Conservation (phyloP, 805 yeast species). For the Phaffomyces opuntiae region DNA sequence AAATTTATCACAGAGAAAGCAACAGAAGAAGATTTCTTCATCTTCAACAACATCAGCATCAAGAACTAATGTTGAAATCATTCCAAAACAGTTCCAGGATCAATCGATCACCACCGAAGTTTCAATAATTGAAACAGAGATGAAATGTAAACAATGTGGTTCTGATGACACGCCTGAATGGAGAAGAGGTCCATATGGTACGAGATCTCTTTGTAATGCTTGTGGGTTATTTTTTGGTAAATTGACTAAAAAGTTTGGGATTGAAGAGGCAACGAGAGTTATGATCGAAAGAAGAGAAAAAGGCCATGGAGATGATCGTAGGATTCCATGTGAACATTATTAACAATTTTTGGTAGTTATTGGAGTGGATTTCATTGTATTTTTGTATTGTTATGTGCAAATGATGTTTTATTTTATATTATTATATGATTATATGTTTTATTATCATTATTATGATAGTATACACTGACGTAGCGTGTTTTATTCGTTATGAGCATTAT, state of each 20-base stretch:
- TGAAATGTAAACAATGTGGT: constrained; percentile 62
- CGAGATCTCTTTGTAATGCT: constrained; percentile 81
- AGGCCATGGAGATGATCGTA: constrained; percentile 23
- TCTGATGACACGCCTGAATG: constrained; percentile 81
- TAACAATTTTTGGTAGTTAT: not conserved
- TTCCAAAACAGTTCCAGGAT: not conserved
- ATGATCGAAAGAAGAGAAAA: constrained; percentile 19
- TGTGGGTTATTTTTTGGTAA: constrained; percentile 79
- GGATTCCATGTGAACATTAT: constrained; percentile 17
- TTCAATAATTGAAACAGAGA: too few species aligned
- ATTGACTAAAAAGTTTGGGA: constrained; percentile 42
- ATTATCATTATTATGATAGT: too few species aligned
- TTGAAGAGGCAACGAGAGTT: constrained; percentile 21
- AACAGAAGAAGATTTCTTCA: not conserved
- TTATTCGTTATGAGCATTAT: not conserved
- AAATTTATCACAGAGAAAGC: not conserved
- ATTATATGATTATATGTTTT: not conserved
- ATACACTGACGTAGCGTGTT: too few species aligned
- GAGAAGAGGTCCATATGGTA: constrained; percentile 86
- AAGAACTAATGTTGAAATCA: too few species aligned
- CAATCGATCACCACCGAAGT: not conserved
- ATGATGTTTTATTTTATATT: not conserved
- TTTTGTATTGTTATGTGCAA: not conserved
- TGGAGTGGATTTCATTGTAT: too few species aligned
- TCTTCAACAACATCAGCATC: too few species aligned